Conservation (phyloP, 768 basidiomycete genomes). For the Collybia nuda region DNA sequence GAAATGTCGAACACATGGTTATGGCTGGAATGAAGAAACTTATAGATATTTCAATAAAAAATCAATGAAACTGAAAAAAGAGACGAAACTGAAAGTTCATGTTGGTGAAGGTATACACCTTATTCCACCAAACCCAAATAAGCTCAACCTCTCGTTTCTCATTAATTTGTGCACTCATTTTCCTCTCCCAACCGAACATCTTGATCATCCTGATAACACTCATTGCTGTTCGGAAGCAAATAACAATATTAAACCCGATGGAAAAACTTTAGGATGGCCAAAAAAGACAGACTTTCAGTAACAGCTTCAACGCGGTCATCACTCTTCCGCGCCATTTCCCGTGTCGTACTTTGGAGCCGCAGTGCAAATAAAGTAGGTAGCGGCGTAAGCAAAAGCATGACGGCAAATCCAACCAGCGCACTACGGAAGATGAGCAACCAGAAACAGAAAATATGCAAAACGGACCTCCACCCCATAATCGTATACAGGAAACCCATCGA, state of each 20-base stretch:
- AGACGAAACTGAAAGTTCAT: conserved; percentile 36
- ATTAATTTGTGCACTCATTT: conserved; percentile 48
- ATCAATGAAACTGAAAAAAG: background rate
- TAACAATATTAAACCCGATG: background rate
- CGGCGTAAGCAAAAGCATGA: conserved; percentile 50
- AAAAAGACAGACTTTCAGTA: conserved; percentile 49
- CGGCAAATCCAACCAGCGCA: conserved; percentile 54
- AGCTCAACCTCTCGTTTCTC: conserved; percentile 64
- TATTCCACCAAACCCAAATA: conserved; percentile 45
- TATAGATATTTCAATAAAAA: background rate
- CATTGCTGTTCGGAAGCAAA: conserved; percentile 38
- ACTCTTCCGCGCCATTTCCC: conserved; percentile 44
- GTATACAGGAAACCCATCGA: conserved; percentile 42
- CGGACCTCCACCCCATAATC: conserved; percentile 45
- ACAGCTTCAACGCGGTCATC: conserved; percentile 61
- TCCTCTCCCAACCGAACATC: conserved; percentile 66
- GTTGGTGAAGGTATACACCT: conserved; percentile 47
- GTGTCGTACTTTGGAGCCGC: conserved; percentile 42
- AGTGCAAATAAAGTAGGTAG: conserved; percentile 54
- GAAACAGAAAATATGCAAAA: background rate
- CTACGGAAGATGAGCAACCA: conserved; percentile 22
- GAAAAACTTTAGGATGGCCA: background rate
- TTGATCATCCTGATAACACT: conserved; percentile 66
- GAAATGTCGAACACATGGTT: conserved; percentile 65
- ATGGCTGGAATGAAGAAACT: conserved; percentile 61